phyloP scores from a whole-genome alignment of 192 early-diverging fungal species.

The Mortierella hygrophila region DNA sequence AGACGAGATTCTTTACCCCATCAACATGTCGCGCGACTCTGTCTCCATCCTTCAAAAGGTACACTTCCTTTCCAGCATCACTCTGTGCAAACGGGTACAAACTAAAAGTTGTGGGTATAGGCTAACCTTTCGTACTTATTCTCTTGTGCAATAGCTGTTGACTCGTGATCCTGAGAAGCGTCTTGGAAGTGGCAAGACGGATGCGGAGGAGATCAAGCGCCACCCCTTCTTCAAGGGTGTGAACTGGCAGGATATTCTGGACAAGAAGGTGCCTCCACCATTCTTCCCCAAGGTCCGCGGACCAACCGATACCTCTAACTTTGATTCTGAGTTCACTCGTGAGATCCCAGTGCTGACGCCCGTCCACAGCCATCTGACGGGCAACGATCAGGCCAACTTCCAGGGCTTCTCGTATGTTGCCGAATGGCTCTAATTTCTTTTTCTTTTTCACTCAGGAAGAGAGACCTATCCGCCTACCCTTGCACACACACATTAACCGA shows the following conservation, averaged over 20 bases:
- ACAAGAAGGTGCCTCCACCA: conserved; percentile 89
- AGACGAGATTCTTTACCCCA: conserved; percentile 95
- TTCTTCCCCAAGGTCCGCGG: conserved; percentile 90
- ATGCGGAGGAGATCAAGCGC: conserved; percentile 93
- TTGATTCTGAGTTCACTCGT: conserved; percentile 98
- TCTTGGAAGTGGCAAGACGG: conserved; percentile 84
- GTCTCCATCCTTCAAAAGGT: conserved; percentile 92
- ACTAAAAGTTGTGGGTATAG: too few relatives aligned
- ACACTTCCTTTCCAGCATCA: not conserved
- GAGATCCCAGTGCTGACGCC: conserved; percentile 95
- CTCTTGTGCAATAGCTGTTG: conserved; percentile 69
- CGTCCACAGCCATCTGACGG: conserved; percentile 83
- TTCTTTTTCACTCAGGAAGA: not conserved
- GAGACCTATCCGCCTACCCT: not conserved
- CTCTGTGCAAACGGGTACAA: not conserved
- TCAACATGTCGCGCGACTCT: conserved; percentile 93
- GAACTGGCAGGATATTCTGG: conserved; percentile 97
- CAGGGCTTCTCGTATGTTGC: conserved; percentile 93
- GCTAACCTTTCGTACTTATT: not conserved
- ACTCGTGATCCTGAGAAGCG: conserved; percentile 90
- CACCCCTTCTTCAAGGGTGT: conserved; percentile 96
- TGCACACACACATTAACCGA: not conserved
- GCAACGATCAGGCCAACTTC: conserved; percentile 94
- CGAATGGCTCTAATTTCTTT: conserved; percentile 76
- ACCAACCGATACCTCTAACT: conserved; percentile 95